A percentile compares a stretch with the other conserved stretches of the same genome.
Evolutionary conservation across 805 yeast genomes (phyloP).

Genomic region (Blastobotrys muscicola): DNA sequence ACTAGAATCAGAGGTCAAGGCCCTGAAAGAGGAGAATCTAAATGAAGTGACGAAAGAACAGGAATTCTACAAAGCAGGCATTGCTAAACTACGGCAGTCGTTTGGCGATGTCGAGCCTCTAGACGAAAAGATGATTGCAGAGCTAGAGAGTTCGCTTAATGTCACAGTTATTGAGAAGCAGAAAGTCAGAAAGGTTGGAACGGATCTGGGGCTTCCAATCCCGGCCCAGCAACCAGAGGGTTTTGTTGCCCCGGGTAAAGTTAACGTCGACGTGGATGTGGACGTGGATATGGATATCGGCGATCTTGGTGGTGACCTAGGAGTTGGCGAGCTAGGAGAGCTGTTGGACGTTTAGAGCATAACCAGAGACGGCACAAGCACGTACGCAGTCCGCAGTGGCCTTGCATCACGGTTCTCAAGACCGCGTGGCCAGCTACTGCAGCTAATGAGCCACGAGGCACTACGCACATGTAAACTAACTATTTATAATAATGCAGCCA

Average conservation of each 20-base stretch:
- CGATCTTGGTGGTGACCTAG: background rate
- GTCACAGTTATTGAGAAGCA: constrained; percentile 1
- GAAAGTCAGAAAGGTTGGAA: background rate
- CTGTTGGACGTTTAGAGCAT: background rate
- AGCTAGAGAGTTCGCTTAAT: constrained; percentile 5
- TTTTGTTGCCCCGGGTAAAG: background rate
- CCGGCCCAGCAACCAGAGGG: constrained; percentile 1
- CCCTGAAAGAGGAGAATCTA: constrained; percentile 9
- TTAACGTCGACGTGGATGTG: background rate
- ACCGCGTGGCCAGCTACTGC: too few species aligned
- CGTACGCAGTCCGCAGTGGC: too few species aligned
- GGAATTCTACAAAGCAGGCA: constrained; percentile 17
- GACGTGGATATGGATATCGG: background rate
- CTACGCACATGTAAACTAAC: too few species aligned
- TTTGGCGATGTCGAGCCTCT: constrained; percentile 16
- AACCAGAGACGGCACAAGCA: too few species aligned
- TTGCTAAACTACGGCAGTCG: constrained; percentile 22
- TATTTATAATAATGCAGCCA: too few species aligned
- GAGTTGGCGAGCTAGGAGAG: background rate
- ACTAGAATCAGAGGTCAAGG: constrained; percentile 14
- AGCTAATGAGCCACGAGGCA: too few species aligned
- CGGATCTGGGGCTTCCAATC: constrained; percentile 4
- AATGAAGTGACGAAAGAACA: constrained; percentile 16
- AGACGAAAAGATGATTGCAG: constrained; percentile 4
- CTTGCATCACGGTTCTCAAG: too few species aligned